These are phyloP conservation scores for Chenopodium berlandieri DNA, from an alignment of 148 eudicot species.

Conservation along the genomic window DNA sequence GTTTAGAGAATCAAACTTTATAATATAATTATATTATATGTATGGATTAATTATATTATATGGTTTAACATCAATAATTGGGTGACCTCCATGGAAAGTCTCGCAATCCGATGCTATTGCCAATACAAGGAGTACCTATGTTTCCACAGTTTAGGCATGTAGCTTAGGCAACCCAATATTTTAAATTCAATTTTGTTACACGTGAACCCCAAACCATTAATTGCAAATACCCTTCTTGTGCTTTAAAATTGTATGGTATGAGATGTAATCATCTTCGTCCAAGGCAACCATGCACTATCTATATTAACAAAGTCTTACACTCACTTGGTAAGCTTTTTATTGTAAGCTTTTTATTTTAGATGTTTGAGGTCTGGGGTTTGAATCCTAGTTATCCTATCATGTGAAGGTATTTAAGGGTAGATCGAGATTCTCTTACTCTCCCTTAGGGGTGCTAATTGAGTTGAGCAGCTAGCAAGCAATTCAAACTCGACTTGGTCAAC, in stretches of 20 bases:
- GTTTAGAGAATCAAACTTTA: conserved; percentile 15
- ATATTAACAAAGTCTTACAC: no score
- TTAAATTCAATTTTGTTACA: conserved; percentile 8
- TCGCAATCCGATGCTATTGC: conserved; percentile 9
- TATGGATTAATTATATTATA: no score
- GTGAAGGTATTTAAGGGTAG: no score
- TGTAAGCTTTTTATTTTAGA: no score
- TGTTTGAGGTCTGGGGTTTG: no score
- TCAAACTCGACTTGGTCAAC: no score
- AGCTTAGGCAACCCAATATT: not conserved
- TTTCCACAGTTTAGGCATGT: not conserved
- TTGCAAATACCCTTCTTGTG: conserved; percentile 4
- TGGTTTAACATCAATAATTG: conserved; percentile 14
- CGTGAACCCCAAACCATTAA: conserved; percentile 6
- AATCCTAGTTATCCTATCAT: no score
- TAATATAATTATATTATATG: not conserved
- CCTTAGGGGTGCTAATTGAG: no score
- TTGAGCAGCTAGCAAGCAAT: no score
- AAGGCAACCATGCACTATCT: not conserved
- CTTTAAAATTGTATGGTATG: not conserved
- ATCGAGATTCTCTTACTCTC: no score
- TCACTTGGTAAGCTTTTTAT: no score
- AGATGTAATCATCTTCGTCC: not conserved
- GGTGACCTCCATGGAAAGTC: conserved; percentile 13
- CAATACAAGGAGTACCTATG: conserved; percentile 1